These are phyloP conservation scores for Ascobolus immersus DNA, from an alignment of 495 filamentous ascomycete species.

Conservation along the genomic window DNA sequence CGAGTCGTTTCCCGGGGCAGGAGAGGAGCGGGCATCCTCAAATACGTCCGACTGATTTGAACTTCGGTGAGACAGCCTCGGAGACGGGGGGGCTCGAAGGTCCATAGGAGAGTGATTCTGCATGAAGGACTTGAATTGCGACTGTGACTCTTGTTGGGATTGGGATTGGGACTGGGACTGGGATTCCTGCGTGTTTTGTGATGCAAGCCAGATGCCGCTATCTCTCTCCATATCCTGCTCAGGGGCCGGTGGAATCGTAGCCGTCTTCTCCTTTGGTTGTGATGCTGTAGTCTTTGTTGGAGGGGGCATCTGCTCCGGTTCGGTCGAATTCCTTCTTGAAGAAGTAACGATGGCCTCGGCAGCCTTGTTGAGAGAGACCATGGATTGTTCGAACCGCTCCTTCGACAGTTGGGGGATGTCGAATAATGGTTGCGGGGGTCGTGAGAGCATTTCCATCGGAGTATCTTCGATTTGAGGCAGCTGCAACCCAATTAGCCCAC, in stretches of 20 bases:
- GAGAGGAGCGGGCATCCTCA: too few relatives aligned
- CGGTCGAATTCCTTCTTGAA: conserved; percentile 7
- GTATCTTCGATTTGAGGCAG: too few relatives aligned
- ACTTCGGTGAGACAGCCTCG: too few relatives aligned
- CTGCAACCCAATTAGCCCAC: too few relatives aligned
- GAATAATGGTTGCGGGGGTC: conserved; percentile 42
- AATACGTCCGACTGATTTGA: too few relatives aligned
- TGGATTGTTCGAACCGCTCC: conserved; percentile 21
- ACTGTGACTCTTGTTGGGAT: conserved; percentile 4
- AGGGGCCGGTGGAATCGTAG: too few relatives aligned
- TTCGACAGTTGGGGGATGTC: conserved; percentile 31
- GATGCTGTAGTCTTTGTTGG: conserved; percentile 5
- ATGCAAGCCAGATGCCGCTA: conserved; percentile 6
- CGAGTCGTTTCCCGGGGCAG: too few relatives aligned
- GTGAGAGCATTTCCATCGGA: conserved; percentile 7
- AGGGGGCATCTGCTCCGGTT: background rate
- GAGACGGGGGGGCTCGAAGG: too few relatives aligned
- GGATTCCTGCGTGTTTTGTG: conserved; percentile 6
- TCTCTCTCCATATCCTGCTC: conserved; percentile 13
- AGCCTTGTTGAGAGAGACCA: conserved; percentile 4
- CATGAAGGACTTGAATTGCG: conserved; percentile 7
- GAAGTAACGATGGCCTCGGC: conserved; percentile 1
- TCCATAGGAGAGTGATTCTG: too few relatives aligned
- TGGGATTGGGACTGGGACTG: too few relatives aligned
- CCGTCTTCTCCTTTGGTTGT: too few relatives aligned